Base-by-base conservation (phyloP, 2,329 filamentous ascomycete genomes). In the Beauveria brongniartii region DNA sequence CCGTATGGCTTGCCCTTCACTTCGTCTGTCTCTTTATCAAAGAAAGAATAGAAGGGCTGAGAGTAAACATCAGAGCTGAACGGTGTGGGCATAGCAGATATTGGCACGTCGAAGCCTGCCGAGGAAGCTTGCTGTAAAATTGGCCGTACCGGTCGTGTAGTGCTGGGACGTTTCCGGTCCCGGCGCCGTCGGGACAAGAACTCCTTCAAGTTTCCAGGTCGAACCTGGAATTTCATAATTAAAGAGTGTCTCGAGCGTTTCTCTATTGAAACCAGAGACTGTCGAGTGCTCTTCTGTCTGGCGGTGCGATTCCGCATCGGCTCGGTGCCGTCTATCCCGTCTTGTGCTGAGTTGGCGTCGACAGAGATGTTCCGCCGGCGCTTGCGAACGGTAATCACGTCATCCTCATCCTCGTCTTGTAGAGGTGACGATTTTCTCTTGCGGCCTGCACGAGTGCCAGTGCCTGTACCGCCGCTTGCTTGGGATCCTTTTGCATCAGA, bases 1-100 rank as follows among this genome's bases (percentile, higher is more conserved):
- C 94, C 94, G 66, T 97, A 99, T 0, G 94, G 94, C 71, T 96
- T 97, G 55, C 89, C 89, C 72, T 95, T 96, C 44, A 86, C 78
- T 68, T 97, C 92, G 63, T 97, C 92, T 20, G 86, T 86, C 67
- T 97, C 93, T 65, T 90, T 90, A 66, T 97, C 93, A 63, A 89
- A 89, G 65, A 97, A 92, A 0, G 90, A 90, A 67, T 93, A 93
- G 69, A 95, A 93, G 1, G 90, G 89, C 63, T 91, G 88, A 1
- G 85, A 85, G 69, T 90, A 92, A 47, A 74, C 75, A 67, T 84
- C 72, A 69, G 81, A 69, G 70, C 82, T 73, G 75, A 85, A 76
- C 73, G 87, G 70, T 73, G 87, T 70, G 72, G 80, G 84, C 69
- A 79, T 44, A 9, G 61, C 61, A 44, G 52, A 60, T 51, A 63